A percentile compares a stretch with the other conserved stretches of the same genome.
phyloP scores from a whole-genome alignment of 306 rosid species.

The Dryas drummondii region DNA sequence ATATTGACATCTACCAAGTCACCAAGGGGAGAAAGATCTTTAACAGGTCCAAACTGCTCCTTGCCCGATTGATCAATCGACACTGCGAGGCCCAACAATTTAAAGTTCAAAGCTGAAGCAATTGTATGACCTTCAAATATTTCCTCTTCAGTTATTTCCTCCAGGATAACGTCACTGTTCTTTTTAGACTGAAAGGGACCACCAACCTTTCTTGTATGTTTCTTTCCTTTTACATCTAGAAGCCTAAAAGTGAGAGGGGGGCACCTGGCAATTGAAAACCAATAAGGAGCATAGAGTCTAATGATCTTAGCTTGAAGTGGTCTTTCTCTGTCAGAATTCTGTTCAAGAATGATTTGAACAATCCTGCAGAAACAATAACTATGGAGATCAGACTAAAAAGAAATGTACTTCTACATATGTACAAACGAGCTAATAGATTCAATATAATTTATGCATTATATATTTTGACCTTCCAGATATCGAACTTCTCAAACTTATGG shows the following conservation, averaged over 20 bases:
- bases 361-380: constrained; percentile 61
- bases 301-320: constrained; percentile 67
- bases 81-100: constrained; percentile 70
- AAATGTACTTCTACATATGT: constrained; percentile 15
- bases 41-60: constrained; percentile 71
- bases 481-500: constrained; percentile 85
- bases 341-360: constrained; percentile 84
- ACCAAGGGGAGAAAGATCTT: constrained; percentile 82
- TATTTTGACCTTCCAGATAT: constrained; percentile 78
- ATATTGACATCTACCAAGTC: constrained; percentile 63
- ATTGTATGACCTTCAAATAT: constrained; percentile 74
- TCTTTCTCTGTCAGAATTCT: constrained; percentile 54
- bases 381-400: constrained; percentile 27
- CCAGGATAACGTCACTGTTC: constrained; percentile 47
- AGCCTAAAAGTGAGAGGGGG: constrained; percentile 82
- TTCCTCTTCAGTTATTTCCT: constrained; percentile 92
- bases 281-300: constrained; percentile 85
- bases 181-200: constrained; percentile 48
- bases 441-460: constrained; percentile 17
- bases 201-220: constrained; percentile 42
- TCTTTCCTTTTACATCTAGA: constrained; percentile 60
- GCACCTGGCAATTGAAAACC: constrained; percentile 78
- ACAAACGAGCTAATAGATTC: constrained; percentile 11
- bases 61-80: constrained; percentile 62
- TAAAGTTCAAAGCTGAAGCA: constrained; percentile 80